Conservation (phyloP, 2,329 filamentous ascomycete species). For the Periconia sp. region DNA sequence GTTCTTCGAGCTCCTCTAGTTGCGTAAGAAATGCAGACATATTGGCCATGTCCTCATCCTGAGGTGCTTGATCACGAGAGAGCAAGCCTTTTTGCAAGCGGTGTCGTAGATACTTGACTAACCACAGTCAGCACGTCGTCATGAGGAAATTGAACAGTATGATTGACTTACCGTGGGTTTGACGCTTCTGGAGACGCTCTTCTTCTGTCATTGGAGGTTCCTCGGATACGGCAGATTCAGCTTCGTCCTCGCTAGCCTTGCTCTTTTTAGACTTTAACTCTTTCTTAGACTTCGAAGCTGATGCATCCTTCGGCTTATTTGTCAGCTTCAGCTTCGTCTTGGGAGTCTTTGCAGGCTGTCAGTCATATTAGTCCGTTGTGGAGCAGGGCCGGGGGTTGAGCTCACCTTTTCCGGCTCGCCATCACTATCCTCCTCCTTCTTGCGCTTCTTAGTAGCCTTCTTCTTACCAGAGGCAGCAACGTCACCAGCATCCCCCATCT, state of each 20-base stretch:
- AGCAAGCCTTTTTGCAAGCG: conserved; percentile 94
- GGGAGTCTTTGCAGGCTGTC: conserved; percentile 56
- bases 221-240: conserved; percentile 60
- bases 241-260: conserved; percentile 57
- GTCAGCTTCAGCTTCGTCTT: conserved; percentile 57
- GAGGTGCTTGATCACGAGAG: conserved; percentile 81
- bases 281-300: conserved; percentile 64
- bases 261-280: conserved; percentile 63
- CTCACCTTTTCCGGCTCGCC: conserved; percentile 72
- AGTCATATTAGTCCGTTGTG: conserved; percentile 28
- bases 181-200: conserved; percentile 62
- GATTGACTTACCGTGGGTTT: conserved; percentile 58
- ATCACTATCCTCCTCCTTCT: conserved; percentile 70
- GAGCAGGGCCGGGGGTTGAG: not conserved
- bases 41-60: conserved; percentile 79
- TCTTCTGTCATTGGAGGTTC: conserved; percentile 61
- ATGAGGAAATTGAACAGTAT: not conserved
- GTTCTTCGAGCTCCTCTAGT: conserved; percentile 78
- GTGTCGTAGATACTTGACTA: conserved; percentile 91
- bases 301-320: conserved; percentile 46
- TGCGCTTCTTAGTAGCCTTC: conserved; percentile 54
- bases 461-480: conserved; percentile 67
- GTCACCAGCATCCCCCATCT: conserved; percentile 50
- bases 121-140: conserved; percentile 8
- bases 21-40: conserved; percentile 81